Base-by-base conservation (phyloP, 75 land plant species). In the Pinus albicaulis region DNA sequence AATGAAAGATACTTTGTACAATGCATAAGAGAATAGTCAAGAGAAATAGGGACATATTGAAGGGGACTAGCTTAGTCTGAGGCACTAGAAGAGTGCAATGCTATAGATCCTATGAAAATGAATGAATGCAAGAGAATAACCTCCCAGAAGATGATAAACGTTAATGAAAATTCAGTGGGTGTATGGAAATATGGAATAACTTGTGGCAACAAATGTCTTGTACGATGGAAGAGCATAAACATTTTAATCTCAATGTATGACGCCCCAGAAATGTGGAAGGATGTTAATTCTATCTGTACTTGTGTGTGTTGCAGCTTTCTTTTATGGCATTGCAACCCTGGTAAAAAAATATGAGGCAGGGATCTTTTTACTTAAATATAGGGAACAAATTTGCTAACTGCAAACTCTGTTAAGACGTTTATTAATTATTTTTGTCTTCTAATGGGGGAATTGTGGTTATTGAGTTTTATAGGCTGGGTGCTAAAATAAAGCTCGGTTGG, bases 401-500 rank as follows among this genome's bases (percentile, higher is more conserved):
- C 22, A 68, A 68, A 68, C 24, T 38, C 8, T 68, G 22, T 19
- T 66, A 16, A 2, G 10, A 26, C 1, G 10, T 20, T 41, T 68
- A 41, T 36, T 23, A 23, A 68, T 8, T 68, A 31, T 68, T 22
- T 68, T 20, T 19, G 48, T 41, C n/a, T 68, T 68, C 71, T 68
- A 41, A 68, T 11, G 3, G 8, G 48, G 53, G 7, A 41, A 11
- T 41, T 68, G 24, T 68, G 52, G 71, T 22, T 20, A 36, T 56
- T 63, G 59, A n/a, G 57, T 58, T 69, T 77, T 79, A 52, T 84
- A 96, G 99, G 65, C 71, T 96, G 61, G 99, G 93, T 34, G 87
- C 81, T 75, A 96, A 84, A 68, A 85, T 96, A 23, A 96, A 87
- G 79, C 63, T 94, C 57, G 89, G 91, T n/a, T 96, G 99, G 99